phyloP scores from a whole-genome alignment of 2,329 filamentous ascomycete genomes.

The Catunica adiposa region DNA sequence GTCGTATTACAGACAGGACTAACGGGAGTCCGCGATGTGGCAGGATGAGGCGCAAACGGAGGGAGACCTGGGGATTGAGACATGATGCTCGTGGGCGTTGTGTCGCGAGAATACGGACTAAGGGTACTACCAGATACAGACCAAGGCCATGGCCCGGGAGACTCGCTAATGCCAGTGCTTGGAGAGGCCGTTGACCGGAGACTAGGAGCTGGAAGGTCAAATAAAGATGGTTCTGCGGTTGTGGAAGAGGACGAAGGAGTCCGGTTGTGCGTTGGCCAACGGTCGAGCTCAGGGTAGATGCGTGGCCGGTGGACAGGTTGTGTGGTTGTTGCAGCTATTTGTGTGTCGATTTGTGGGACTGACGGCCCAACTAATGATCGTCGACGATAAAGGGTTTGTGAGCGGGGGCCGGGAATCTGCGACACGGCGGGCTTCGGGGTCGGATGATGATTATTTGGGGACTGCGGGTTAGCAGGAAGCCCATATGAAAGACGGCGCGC shows the following conservation, averaged over 20 bases:
- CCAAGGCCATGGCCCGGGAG: constrained; percentile 35
- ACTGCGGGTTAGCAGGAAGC: constrained; percentile 6
- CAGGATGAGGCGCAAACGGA: constrained; percentile 17
- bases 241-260: constrained; percentile 5
- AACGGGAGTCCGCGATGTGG: background rate
- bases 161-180: constrained; percentile 60
- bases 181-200: constrained; percentile 45
- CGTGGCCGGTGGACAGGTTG: background rate
- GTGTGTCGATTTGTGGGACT: background rate
- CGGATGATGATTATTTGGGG: background rate
- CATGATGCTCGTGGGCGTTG: constrained; percentile 61
- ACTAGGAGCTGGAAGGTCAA: constrained; percentile 39
- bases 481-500: constrained; percentile 5
- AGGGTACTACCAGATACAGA: constrained; percentile 4
- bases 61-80: constrained; percentile 54
- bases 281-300: constrained; percentile 12
- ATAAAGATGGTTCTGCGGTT: background rate
- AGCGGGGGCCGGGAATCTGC: background rate
- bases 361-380: background rate
- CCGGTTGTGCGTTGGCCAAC: constrained; percentile 11
- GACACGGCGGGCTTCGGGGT: background rate
- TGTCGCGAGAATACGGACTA: constrained; percentile 52
- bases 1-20: background rate
- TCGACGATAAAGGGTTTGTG: background rate
- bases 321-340: background rate